Conservation (phyloP, 75 land plant genomes). For the Cunninghamia lanceolata region DNA sequence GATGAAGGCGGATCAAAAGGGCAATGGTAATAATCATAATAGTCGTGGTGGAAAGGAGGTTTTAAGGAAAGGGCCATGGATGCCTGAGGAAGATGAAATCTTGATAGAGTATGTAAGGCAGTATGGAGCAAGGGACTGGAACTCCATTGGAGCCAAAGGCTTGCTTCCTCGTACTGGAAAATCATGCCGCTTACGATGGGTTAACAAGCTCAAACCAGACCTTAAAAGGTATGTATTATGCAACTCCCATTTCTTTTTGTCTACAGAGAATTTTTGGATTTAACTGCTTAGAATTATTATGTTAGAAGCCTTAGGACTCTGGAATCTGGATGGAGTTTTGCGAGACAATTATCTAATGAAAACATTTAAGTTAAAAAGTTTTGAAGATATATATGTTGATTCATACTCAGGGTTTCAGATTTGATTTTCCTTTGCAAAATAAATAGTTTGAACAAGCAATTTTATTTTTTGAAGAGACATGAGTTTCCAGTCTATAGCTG, state of each 20-base stretch:
- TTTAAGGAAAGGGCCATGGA: slow-evolving; percentile 91
- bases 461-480: too few species aligned
- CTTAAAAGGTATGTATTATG: slow-evolving; percentile 60
- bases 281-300: too few species aligned
- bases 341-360: too few species aligned
- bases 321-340: too few species aligned
- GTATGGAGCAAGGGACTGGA: slow-evolving; percentile 91
- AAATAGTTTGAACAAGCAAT: too few species aligned
- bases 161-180: slow-evolving; percentile 84
- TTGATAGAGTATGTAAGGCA: slow-evolving; percentile 70
- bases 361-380: too few species aligned
- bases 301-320: too few species aligned
- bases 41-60: not conserved
- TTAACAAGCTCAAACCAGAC: slow-evolving; percentile 94
- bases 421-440: too few species aligned
- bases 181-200: slow-evolving; percentile 97
- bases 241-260: not conserved
- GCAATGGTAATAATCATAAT: not conserved
- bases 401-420: too few species aligned
- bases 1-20: not conserved
- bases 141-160: slow-evolving; percentile 93
- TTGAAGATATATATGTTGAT: too few species aligned
- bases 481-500: too few species aligned
- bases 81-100: slow-evolving; percentile 86
- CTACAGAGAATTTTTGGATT: too few species aligned